Evolutionary conservation across 148 eudicot species (phyloP), one percentile per base, ranked within the genome.

Genomic region (Cornus suecica): DNA sequence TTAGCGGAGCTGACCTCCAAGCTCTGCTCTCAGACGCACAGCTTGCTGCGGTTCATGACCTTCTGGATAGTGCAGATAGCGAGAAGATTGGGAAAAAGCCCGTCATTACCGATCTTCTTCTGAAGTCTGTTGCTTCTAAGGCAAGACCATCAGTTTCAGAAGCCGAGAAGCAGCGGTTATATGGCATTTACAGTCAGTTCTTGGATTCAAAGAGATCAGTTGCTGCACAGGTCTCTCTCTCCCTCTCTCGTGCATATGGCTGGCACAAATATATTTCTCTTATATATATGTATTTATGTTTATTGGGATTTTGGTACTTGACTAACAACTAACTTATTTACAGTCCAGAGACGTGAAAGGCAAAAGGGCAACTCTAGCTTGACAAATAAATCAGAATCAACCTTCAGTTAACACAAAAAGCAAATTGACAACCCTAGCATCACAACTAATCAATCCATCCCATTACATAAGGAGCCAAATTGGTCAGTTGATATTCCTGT

Each of bases 1-100:
- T 93, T 76, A 95, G 99, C 76, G 99, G 99, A 69, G 99, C 99
- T 28, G 99, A 95, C 86, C 99, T 95, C 56, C 97, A 93, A 86
- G 99, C 99, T 28, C 97, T 92, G 79, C 89, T 95, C 66, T 95
- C 97, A 25, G 99, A 95, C 77, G 88, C 98, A 78, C 97, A 95
- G 85, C 86, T 92, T 82, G 99, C 92, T 69, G 97, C 97, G 51
- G 91, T 93, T 82, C 97, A 95, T 54, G 86, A 92, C 78, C 78
- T 91, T 78, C 81, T 91, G 54, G 92, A 83, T 65, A 77, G 79
- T 76, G 84, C 85, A 26, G 81, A 87, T 66, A 82, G 74, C 54
- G 77, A 77, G 29, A 80, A 87, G 75, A 41, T 85, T 54, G 88
- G 73, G 30, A 85, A 80, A 82, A 74, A 75, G 77, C 90, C 97